phyloP scores from a whole-genome alignment of 306 rosid genomes.

The Carpinus viminea region DNA sequence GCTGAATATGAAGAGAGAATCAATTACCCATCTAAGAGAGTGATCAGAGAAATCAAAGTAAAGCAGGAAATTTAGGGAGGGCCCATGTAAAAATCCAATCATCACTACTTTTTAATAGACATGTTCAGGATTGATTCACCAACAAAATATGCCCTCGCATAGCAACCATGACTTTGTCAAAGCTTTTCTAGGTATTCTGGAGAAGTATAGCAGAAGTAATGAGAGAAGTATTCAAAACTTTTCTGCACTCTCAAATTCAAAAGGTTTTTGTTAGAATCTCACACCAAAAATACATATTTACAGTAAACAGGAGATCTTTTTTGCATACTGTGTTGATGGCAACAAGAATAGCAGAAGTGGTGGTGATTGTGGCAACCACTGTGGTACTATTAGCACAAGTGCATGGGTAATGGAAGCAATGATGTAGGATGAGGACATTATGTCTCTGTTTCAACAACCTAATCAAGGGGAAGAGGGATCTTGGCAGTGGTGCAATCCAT shows the following conservation, averaged over 20 bases:
- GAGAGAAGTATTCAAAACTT: no score
- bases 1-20: constrained; percentile 48
- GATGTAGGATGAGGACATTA: background rate
- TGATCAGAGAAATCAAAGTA: background rate
- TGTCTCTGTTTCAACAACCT: background rate
- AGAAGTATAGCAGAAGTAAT: no score
- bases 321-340: background rate
- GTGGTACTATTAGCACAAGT: background rate
- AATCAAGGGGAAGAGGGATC: background rate
- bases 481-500: background rate
- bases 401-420: background rate
- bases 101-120: background rate
- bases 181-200: background rate
- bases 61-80: background rate
- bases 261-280: background rate
- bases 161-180: background rate
- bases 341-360: background rate
- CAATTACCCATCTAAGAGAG: constrained; percentile 24
- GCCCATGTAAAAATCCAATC: background rate
- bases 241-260: background rate
- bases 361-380: background rate
- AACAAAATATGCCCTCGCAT: background rate
- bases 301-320: no score
- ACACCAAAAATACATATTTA: no score
- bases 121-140: background rate